Evolutionary conservation across 1,284 basidiomycete species (phyloP).

Genomic region (Veloboletus limbatus): DNA sequence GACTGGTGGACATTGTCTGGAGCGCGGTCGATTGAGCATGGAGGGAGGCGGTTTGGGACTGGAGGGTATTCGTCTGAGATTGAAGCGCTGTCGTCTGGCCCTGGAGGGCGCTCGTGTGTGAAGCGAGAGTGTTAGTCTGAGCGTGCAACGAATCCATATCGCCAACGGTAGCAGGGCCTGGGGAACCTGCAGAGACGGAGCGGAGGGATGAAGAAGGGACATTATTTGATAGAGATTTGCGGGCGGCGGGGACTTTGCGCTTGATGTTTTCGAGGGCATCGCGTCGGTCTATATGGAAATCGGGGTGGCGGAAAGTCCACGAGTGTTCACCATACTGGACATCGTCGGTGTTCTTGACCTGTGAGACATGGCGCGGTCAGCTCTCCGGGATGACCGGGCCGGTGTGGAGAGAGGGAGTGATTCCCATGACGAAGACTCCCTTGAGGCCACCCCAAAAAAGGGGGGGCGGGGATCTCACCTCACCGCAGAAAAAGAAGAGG

Average conservation of each 20-base stretch:
- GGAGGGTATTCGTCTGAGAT: conserved; percentile 27
- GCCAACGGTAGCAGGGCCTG: conserved; percentile 16
- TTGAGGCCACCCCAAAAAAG: conserved; percentile 13
- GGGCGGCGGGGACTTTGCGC: conserved; percentile 80
- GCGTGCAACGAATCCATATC: conserved; percentile 31
- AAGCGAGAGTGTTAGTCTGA: conserved; percentile 24
- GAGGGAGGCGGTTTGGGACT: conserved; percentile 31
- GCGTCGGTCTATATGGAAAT: conserved; percentile 85
- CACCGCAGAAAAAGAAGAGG: conserved; percentile 12
- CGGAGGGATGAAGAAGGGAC: conserved; percentile 37
- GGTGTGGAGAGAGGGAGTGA: neutral
- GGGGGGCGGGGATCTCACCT: conserved; percentile 12
- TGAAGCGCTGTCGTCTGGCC: conserved; percentile 24
- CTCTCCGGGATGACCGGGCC: conserved; percentile 6
- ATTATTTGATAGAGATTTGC: conserved; percentile 42
- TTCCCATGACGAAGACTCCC: too few relatives aligned
- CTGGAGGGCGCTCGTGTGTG: conserved; percentile 29
- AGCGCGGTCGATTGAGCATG: conserved; percentile 28
- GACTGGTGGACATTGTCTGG: conserved; percentile 26
- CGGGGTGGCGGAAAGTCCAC: conserved; percentile 96
- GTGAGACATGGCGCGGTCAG: conserved; percentile 5
- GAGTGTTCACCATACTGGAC: conserved; percentile 78
- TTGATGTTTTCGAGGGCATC: conserved; percentile 92
- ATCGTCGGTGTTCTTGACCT: conserved; percentile 81
- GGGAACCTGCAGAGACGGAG: conserved; percentile 28